phyloP scores from a whole-genome alignment of 1,284 basidiomycete genomes.

The Boletus holoroseus region DNA sequence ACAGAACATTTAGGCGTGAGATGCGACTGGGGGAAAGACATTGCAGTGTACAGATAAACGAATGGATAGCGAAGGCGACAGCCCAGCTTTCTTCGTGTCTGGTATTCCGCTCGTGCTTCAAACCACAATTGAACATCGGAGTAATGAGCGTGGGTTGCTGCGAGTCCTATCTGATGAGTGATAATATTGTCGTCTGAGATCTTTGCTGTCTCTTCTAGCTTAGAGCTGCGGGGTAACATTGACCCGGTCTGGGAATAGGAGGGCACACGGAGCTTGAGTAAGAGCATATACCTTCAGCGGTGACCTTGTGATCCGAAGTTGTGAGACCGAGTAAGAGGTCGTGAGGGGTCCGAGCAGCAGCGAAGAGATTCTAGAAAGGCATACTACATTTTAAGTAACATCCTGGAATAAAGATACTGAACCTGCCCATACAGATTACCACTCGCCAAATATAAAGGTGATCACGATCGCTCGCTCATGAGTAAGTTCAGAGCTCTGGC shows the following conservation, averaged over 20 bases:
- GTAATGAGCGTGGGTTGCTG: not conserved
- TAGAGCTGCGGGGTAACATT: too few relatives aligned
- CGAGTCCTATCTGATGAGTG: constrained; percentile 1
- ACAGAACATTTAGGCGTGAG: not conserved
- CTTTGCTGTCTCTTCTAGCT: not conserved
- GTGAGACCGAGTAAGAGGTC: not conserved
- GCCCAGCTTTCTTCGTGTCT: not conserved
- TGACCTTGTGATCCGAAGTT: not conserved
- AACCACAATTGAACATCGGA: not conserved
- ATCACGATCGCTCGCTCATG: constrained; percentile 34
- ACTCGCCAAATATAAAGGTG: not conserved
- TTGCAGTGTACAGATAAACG: not conserved
- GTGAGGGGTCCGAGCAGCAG: not conserved
- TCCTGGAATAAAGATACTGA: not conserved
- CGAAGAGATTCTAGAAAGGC: not conserved
- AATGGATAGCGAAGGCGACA: not conserved
- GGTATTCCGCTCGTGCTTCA: not conserved
- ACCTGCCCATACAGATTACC: not conserved
- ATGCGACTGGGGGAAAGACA: not conserved
- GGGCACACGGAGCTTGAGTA: not conserved
- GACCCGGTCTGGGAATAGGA: not conserved
- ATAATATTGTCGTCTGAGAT: not conserved
- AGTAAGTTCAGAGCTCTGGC: constrained; percentile 48
- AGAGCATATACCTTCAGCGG: not conserved
- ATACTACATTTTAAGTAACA: not conserved